Conservation (phyloP, 2,329 filamentous ascomycete genomes). For the Helotiales sp. region DNA sequence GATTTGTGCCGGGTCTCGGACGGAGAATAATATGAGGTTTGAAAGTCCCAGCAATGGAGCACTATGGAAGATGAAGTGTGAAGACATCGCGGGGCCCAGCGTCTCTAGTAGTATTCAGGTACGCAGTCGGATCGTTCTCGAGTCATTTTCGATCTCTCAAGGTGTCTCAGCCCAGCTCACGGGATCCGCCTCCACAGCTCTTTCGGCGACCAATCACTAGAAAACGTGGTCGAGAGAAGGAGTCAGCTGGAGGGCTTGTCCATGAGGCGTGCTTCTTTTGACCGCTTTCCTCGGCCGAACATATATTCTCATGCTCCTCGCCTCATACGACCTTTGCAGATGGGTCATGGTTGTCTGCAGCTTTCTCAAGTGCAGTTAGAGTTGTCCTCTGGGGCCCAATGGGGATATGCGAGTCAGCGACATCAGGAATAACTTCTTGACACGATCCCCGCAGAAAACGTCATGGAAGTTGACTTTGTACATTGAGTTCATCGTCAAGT, state of each 20-base stretch:
- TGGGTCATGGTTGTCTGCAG: not conserved
- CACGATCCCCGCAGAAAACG: not conserved
- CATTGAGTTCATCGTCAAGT: not conserved
- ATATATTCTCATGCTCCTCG: not conserved
- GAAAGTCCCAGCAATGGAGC: not conserved
- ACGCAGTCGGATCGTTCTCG: too few relatives aligned
- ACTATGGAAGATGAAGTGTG: not conserved
- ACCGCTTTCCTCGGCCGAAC: too few relatives aligned
- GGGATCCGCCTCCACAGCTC: not conserved
- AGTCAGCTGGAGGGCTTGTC: not conserved
- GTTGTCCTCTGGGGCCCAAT: not conserved
- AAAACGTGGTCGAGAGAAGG: conserved; percentile 14
- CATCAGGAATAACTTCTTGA: not conserved
- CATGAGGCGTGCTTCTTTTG: not conserved
- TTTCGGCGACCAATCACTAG: conserved; percentile 16
- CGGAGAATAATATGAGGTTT: not conserved
- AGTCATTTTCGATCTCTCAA: conserved; percentile 5
- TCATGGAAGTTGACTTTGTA: not conserved
- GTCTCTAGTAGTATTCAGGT: not conserved
- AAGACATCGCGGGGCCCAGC: not conserved
- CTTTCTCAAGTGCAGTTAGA: not conserved
- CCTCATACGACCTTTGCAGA: not conserved
- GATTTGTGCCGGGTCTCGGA: not conserved
- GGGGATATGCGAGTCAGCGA: not conserved
- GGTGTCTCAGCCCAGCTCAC: conserved; percentile 13